phyloP scores from a whole-genome alignment of 2,329 filamentous ascomycete species.

The Botrytis cinerea region DNA sequence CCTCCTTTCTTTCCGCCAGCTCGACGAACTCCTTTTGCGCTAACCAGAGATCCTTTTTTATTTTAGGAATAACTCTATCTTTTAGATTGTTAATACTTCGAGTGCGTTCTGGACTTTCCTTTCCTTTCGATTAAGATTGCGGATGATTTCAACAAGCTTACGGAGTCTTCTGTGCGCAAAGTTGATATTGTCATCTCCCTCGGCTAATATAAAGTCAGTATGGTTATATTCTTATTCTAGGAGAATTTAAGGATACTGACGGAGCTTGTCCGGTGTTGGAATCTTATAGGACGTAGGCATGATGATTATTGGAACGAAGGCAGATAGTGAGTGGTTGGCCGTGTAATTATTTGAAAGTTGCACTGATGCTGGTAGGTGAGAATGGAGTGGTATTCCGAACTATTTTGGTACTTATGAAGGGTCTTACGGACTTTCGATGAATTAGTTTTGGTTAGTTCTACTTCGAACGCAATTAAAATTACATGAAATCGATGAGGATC shows the following conservation, averaged over 20 bases:
- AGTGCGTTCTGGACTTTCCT: not conserved
- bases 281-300: not conserved
- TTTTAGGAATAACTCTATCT: not conserved
- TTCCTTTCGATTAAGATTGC: not conserved
- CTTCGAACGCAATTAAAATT: too few species aligned
- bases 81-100: not conserved
- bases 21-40: rapidly evolving
- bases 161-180: rapidly evolving
- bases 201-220: not conserved
- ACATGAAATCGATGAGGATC: too few species aligned
- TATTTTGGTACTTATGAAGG: not conserved
- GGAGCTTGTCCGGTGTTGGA: not conserved
- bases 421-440: not conserved
- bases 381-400: not conserved
- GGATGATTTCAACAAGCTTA: not conserved
- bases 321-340: not conserved
- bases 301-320: not conserved
- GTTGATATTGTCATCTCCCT: not conserved
- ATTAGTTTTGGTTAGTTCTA: not conserved
- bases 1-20: not conserved
- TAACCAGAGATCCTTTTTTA: rapidly evolving
- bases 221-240: not conserved
- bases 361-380: not conserved
- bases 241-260: not conserved
- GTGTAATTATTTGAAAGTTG: not conserved